Conservation (phyloP, 306 rosid species). For the Cucurbita ficifolia region DNA sequence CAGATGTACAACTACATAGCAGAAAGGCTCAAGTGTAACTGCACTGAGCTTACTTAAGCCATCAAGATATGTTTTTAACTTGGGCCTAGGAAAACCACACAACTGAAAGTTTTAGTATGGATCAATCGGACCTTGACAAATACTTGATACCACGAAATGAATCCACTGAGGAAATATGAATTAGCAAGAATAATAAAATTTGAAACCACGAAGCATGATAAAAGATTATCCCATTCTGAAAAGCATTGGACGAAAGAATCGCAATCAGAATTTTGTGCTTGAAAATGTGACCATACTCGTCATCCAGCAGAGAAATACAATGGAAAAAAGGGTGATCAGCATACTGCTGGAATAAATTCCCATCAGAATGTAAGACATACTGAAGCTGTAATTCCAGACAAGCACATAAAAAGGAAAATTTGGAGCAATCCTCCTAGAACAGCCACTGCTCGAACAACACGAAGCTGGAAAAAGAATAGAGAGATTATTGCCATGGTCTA, state of each 20-base stretch:
- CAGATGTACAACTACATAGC: neutral
- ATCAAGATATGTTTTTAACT: neutral
- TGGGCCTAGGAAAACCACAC: neutral
- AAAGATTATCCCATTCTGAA: neutral
- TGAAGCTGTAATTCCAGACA: conserved; percentile 76
- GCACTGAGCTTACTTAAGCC: neutral
- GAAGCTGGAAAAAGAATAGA: conserved; percentile 31
- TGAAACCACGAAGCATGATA: neutral
- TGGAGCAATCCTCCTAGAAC: conserved; percentile 92
- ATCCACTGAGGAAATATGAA: neutral
- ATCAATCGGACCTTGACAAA: neutral
- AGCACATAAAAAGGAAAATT: conserved; percentile 79
- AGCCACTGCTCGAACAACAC: conserved; percentile 87
- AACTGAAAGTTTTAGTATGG: neutral
- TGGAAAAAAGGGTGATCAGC: neutral
- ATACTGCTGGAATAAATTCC: neutral
- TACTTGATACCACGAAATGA: neutral
- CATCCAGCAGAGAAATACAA: neutral
- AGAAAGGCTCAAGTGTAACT: neutral
- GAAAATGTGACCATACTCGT: neutral
- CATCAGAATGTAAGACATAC: conserved; percentile 35
- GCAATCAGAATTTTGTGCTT: neutral
- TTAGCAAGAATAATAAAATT: neutral
- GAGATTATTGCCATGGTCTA: neutral
- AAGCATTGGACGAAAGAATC: neutral